Evolutionary conservation across 176 grass and related monocot genomes (phyloP).

Genomic region (Oryza brachyantha): DNA sequence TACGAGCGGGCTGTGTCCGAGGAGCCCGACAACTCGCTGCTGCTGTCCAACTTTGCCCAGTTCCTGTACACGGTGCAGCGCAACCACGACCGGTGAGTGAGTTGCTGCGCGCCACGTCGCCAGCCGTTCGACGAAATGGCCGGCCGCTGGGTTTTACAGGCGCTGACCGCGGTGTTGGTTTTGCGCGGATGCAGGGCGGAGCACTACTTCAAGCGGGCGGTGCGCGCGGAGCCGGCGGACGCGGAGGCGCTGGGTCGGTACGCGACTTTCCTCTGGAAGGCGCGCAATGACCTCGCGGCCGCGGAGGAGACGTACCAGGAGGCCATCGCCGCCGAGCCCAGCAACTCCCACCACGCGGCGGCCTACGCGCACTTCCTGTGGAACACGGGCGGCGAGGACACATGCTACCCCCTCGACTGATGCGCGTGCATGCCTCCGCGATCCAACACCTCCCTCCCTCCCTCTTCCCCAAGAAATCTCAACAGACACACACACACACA

Average conservation of each 20-base stretch:
- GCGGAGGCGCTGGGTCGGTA: conserved; percentile 72
- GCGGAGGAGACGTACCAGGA: conserved; percentile 82
- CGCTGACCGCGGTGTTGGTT: conserved; percentile 21
- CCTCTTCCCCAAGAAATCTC: conserved; percentile 1
- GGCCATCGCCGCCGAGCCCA: conserved; percentile 63
- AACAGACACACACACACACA: conserved; percentile 1
- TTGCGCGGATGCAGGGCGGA: conserved; percentile 58
- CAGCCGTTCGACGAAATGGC: conserved; percentile 19
- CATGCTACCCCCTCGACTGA: conserved; percentile 71
- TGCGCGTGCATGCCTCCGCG: background rate
- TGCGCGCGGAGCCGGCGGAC: conserved; percentile 54
- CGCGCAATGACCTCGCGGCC: conserved; percentile 58
- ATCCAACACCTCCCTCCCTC: background rate
- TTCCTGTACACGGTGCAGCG: conserved; percentile 73
- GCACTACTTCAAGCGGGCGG: conserved; percentile 68
- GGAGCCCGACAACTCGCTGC: conserved; percentile 71
- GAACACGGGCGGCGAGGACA: conserved; percentile 97
- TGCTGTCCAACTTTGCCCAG: conserved; percentile 83
- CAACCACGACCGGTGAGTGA: conserved; percentile 78
- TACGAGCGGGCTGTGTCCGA: conserved; percentile 65
- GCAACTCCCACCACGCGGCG: conserved; percentile 63
- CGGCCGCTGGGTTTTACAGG: background rate
- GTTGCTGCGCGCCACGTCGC: background rate
- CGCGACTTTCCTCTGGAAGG: conserved; percentile 83
- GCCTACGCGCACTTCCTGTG: conserved; percentile 92